Evolutionary conservation across 2,329 filamentous ascomycete genomes (phyloP).

Genomic region (Paecilomyces variotii): DNA sequence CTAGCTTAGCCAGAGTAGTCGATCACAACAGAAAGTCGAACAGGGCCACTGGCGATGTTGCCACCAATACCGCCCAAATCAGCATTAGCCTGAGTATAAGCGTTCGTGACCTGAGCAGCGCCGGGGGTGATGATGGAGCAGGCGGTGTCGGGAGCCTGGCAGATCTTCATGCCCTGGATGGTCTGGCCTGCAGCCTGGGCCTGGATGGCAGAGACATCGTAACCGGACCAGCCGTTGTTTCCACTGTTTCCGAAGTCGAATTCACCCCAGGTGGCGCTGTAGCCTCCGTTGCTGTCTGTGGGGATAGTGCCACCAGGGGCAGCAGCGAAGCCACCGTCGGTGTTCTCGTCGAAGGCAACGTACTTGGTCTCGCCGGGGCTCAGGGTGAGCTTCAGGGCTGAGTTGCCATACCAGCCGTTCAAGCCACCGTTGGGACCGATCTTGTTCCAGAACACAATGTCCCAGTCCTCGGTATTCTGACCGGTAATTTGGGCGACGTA

Average conservation of each 20-base stretch:
- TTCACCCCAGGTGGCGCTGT: conserved; percentile 27
- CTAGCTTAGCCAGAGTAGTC: not conserved
- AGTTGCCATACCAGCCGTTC: conserved; percentile 28
- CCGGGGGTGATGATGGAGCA: conserved; percentile 24
- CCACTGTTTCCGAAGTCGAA: conserved; percentile 23
- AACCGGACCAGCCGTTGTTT: conserved; percentile 26
- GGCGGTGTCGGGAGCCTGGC: conserved; percentile 13
- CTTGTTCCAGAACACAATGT: conserved; percentile 33
- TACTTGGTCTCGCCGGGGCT: conserved; percentile 27
- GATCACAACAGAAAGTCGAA: not conserved
- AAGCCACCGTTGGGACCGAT: conserved; percentile 24
- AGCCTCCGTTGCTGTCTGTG: conserved; percentile 18
- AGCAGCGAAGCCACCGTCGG: conserved; percentile 28
- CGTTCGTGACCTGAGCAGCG: conserved; percentile 20
- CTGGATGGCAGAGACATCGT: conserved; percentile 27
- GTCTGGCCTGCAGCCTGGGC: conserved; percentile 21
- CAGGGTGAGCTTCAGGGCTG: conserved; percentile 24
- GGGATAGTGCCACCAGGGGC: conserved; percentile 17
- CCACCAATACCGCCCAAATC: conserved; percentile 26
- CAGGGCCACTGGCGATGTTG: conserved; percentile 15
- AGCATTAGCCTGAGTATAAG: conserved; percentile 21
- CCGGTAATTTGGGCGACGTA: conserved; percentile 25
- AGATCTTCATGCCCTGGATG: conserved; percentile 32
- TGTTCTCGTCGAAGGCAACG: conserved; percentile 28
- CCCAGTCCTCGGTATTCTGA: conserved; percentile 21